A percentile compares a stretch with the other conserved stretches of the same genome.
Evolutionary conservation across 2,329 filamentous ascomycete genomes (phyloP).

Genomic region (Dothistroma pini): DNA sequence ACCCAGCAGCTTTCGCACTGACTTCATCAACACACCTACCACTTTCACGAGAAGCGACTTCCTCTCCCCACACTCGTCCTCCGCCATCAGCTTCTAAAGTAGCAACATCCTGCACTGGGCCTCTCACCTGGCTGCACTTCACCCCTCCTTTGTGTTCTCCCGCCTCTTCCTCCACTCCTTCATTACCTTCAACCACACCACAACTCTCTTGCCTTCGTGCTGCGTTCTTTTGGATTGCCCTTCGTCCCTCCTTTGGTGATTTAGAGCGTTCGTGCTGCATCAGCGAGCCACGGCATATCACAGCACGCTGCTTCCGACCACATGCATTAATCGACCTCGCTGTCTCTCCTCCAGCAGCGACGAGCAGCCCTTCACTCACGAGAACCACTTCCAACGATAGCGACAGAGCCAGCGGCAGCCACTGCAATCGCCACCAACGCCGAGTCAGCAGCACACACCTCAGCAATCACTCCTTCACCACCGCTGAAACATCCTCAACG

Average conservation of each 20-base stretch:
- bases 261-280: constrained; percentile 4
- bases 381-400: constrained; percentile 7
- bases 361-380: constrained; percentile 4
- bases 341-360: constrained; percentile 20
- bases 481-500: constrained; percentile 6
- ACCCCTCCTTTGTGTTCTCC: background rate
- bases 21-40: background rate
- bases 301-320: constrained; percentile 24
- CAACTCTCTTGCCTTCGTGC: constrained; percentile 11
- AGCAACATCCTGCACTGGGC: constrained; percentile 7
- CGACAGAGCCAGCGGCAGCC: constrained; percentile 1
- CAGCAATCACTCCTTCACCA: constrained; percentile 5
- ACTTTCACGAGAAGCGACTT: constrained; percentile 2
- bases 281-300: constrained; percentile 4
- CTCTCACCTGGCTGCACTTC: constrained; percentile 5
- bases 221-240: constrained; percentile 14
- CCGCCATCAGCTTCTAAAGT: background rate
- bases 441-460: constrained; percentile 2
- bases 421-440: background rate
- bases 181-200: constrained; percentile 16
- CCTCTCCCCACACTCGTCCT: constrained; percentile 1
- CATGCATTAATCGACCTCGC: constrained; percentile 15
- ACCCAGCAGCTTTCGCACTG: background rate
- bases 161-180: background rate
- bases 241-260: constrained; percentile 28